phyloP scores from a whole-genome alignment of 1,284 basidiomycete species.

The Cutaneotrichosporon curvatum region DNA sequence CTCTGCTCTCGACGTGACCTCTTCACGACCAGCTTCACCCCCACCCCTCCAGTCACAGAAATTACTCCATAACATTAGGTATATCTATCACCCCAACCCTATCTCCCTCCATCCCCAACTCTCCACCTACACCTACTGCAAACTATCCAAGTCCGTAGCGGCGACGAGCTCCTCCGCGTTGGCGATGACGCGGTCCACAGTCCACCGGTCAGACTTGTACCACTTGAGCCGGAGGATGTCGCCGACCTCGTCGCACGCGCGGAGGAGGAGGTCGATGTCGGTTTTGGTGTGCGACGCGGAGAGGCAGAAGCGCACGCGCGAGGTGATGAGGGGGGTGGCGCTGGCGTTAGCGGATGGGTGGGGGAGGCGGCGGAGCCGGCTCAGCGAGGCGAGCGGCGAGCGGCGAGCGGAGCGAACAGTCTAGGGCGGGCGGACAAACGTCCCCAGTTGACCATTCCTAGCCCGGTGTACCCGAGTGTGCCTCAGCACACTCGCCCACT shows the following conservation, averaged over 20 bases:
- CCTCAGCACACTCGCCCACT: too few species aligned
- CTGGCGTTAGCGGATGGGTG: constrained; percentile 48
- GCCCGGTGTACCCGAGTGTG: too few species aligned
- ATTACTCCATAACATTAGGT: too few species aligned
- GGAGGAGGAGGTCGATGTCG: constrained; percentile 80
- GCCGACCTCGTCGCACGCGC: constrained; percentile 89
- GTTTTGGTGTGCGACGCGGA: constrained; percentile 94
- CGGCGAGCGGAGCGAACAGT: background rate
- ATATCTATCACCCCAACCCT: too few species aligned
- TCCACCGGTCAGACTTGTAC: constrained; percentile 66
- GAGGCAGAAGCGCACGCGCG: constrained; percentile 88
- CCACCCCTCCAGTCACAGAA: too few species aligned
- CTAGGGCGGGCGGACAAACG: too few species aligned
- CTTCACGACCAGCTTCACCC: too few species aligned
- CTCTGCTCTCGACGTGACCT: too few species aligned
- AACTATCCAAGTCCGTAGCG: constrained; percentile 16
- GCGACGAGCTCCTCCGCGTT: constrained; percentile 72
- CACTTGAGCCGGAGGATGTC: constrained; percentile 79
- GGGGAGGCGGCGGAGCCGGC: constrained; percentile 14
- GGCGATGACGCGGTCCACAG: constrained; percentile 67
- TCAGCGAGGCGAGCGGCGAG: constrained; percentile 15
- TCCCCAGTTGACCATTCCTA: too few species aligned
- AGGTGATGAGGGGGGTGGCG: constrained; percentile 83
- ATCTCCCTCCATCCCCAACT: too few species aligned
- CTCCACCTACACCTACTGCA: too few species aligned